Evolutionary conservation across 495 filamentous ascomycete species (phyloP).

Genomic region (Clohesyomyces aquaticus): DNA sequence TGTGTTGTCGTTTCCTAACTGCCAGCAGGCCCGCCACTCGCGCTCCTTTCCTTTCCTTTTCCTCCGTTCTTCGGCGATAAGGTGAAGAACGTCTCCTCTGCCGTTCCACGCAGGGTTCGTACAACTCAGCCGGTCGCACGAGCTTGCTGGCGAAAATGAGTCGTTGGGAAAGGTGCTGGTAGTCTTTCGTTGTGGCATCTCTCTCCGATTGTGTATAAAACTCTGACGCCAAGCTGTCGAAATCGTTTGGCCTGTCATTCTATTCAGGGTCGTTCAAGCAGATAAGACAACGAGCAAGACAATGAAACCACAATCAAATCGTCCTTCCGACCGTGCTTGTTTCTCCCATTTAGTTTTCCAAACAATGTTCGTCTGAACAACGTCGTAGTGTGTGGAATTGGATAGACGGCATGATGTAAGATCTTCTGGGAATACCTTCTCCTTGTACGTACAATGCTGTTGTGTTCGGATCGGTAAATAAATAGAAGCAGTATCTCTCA

Average conservation of each 20-base stretch:
- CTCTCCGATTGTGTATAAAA: too few relatives aligned
- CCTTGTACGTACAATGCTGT: constrained; percentile 8
- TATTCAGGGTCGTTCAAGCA: not conserved
- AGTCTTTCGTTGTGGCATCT: too few relatives aligned
- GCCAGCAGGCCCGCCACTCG: too few relatives aligned
- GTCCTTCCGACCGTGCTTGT: constrained; percentile 9
- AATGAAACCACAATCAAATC: constrained; percentile 1
- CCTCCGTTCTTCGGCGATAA: not conserved
- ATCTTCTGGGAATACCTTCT: too few relatives aligned
- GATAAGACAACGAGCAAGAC: not conserved
- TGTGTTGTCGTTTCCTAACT: too few relatives aligned
- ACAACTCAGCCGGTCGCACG: too few relatives aligned
- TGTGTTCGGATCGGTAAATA: constrained; percentile 14
- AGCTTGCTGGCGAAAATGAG: too few relatives aligned
- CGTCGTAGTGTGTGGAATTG: constrained; percentile 1
- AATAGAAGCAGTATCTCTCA: not conserved
- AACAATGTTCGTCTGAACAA: constrained; percentile 18
- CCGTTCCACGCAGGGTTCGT: too few relatives aligned
- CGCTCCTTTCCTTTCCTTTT: not conserved
- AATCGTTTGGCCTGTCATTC: constrained; percentile 12
- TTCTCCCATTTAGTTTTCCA: constrained; percentile 4
- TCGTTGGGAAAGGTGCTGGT: too few relatives aligned
- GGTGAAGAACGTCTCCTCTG: too few relatives aligned
- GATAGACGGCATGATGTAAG: not conserved
- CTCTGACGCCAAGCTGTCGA: too few relatives aligned